Conservation (phyloP, 768 basidiomycete species). For the Cubamyces lactineus region DNA sequence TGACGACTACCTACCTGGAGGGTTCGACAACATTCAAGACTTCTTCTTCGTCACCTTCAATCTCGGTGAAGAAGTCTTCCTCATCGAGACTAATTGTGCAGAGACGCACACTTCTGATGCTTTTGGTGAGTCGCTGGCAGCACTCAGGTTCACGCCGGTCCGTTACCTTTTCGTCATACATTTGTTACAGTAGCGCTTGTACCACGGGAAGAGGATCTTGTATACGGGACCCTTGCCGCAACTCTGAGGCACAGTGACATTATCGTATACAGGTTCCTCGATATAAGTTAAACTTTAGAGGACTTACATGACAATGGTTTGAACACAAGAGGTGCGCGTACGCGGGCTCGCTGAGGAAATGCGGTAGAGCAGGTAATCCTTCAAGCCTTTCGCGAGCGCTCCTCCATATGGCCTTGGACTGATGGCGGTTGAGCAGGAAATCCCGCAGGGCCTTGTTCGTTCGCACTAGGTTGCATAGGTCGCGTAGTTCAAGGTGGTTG, state of each 20-base stretch:
- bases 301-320: background rate
- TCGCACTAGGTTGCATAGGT: background rate
- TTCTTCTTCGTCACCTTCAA: no score
- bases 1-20: no score
- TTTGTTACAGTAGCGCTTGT: background rate
- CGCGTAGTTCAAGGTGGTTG: background rate
- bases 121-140: background rate
- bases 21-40: no score
- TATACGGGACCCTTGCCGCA: background rate
- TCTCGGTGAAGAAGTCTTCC: no score
- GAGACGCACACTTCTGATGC: no score
- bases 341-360: background rate
- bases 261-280: no score
- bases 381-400: background rate
- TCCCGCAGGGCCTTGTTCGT: background rate
- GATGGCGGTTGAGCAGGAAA: background rate
- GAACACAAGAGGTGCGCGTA: background rate
- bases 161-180: background rate
- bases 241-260: background rate
- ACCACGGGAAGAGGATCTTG: background rate
- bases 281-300: no score
- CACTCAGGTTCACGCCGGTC: background rate
- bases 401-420: background rate
- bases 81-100: no score
- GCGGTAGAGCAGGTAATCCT: background rate